Conservation (phyloP, 306 rosid genomes). For the Gynostemma pentaphyllum region DNA sequence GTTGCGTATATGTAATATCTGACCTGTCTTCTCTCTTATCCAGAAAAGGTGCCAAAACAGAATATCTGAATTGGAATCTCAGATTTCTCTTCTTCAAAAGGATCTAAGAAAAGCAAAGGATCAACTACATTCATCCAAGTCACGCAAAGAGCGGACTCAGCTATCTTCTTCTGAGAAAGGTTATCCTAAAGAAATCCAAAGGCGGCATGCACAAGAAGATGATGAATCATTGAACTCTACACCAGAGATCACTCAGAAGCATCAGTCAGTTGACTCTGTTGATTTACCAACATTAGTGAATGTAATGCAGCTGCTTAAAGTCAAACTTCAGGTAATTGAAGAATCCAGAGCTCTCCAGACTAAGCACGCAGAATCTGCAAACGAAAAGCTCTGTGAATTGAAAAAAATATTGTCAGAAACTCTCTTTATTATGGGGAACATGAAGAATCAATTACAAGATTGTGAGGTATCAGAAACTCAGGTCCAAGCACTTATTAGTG, state of each 20-base stretch:
- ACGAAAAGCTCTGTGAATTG: conserved; percentile 43
- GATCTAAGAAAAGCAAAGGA: conserved; percentile 58
- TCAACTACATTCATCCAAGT: conserved; percentile 45
- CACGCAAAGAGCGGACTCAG: conserved; percentile 50
- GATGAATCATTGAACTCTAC: conserved; percentile 35
- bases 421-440: conserved; percentile 45
- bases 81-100: conserved; percentile 61
- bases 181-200: conserved; percentile 34
- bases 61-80: conserved; percentile 79
- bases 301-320: conserved; percentile 55
- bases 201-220: conserved; percentile 30
- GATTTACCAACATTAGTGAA: conserved; percentile 42
- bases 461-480: conserved; percentile 59
- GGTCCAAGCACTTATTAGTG: conserved; percentile 38
- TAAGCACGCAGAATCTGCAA: conserved; percentile 32
- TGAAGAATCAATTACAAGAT: conserved; percentile 45
- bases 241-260: conserved; percentile 36
- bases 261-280: conserved; percentile 36
- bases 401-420: conserved; percentile 52
- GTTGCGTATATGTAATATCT: background rate
- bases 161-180: conserved; percentile 41
- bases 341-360: conserved; percentile 37
- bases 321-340: conserved; percentile 48
- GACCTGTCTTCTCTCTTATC: background rate
- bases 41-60: conserved; percentile 78